Conservation (phyloP, 1,139 yeast species). For the Yamadazyma kanchanaburiensis region DNA sequence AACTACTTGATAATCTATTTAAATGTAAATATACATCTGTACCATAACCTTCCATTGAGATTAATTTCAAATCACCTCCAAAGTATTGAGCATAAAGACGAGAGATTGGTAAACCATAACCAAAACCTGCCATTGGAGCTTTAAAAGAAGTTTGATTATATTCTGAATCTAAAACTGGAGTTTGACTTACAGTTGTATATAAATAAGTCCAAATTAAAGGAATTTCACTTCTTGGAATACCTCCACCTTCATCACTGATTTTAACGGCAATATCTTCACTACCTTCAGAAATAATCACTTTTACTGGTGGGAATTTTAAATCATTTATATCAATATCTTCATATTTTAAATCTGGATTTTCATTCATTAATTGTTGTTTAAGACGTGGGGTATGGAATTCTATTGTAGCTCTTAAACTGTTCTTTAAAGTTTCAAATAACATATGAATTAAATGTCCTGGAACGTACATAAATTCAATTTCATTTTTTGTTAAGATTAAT, state of each 20-base stretch:
- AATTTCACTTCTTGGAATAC: slow-evolving; percentile 79
- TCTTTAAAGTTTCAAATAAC: slow-evolving; percentile 82
- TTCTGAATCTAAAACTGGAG: slow-evolving; percentile 66
- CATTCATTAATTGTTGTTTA: slow-evolving; percentile 34
- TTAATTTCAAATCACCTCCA: slow-evolving; percentile 85
- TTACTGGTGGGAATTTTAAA: slow-evolving; percentile 75
- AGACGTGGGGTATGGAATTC: slow-evolving; percentile 58
- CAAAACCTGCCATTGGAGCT: slow-evolving; percentile 95
- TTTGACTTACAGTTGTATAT: slow-evolving; percentile 80
- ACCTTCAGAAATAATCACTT: slow-evolving; percentile 88
- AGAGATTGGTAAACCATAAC: slow-evolving; percentile 87
- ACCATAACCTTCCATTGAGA: slow-evolving; percentile 93
- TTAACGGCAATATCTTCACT: slow-evolving; percentile 91
- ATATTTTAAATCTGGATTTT: slow-evolving; percentile 41
- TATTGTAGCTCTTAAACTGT: slow-evolving; percentile 80
- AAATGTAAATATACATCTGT: slow-evolving; percentile 88
- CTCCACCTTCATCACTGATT: slow-evolving; percentile 93
- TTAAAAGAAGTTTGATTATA: slow-evolving; percentile 55
- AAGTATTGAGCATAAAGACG: slow-evolving; percentile 85
- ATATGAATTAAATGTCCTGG: slow-evolving; percentile 89
- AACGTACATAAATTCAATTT: slow-evolving; percentile 75
- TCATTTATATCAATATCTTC: slow-evolving; percentile 56
- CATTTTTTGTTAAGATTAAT: slow-evolving; percentile 65
- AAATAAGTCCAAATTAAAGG: slow-evolving; percentile 90
- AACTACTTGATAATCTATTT: slow-evolving; percentile 50